A percentile compares a stretch with the other conserved stretches of the same genome.
These are phyloP conservation scores for Angomonas ambiguus DNA, from an alignment of 208 protist genomes.

Conservation along the genomic window DNA sequence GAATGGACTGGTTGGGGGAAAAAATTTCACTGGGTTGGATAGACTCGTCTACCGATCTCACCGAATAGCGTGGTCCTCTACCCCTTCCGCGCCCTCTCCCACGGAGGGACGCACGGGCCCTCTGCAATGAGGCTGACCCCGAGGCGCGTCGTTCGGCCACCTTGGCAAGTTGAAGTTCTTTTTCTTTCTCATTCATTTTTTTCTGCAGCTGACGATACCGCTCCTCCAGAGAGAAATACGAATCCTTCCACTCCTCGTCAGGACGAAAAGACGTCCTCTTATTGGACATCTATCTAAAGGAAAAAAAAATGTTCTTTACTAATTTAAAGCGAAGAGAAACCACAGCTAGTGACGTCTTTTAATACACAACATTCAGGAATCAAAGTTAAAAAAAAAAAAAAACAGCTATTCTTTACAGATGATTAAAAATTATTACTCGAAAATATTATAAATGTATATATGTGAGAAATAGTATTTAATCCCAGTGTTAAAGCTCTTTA, in stretches of 20 bases:
- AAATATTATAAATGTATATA: conserved; percentile 7
- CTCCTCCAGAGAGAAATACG: conserved; percentile 71
- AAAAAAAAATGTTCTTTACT: conserved; percentile 15
- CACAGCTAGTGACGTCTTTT: conserved; percentile 12
- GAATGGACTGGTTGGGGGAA: not conserved
- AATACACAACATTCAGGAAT: not conserved
- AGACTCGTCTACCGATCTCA: not conserved
- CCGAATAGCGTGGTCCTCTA: not conserved
- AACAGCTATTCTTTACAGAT: not conserved
- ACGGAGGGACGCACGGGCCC: conserved; percentile 3
- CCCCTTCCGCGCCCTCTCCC: not conserved
- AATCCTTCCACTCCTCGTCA: conserved; percentile 76
- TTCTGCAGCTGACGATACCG: conserved; percentile 76
- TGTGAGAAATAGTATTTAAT: too few species aligned
- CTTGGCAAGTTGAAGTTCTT: conserved; percentile 73
- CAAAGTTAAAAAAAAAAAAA: not conserved
- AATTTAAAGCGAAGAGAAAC: conserved; percentile 7
- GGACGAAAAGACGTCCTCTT: conserved; percentile 24
- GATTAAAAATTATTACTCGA: not conserved
- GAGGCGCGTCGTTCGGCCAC: conserved; percentile 40
- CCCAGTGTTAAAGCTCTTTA: conserved; percentile 50
- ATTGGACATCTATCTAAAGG: conserved; percentile 1
- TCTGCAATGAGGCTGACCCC: conserved; percentile 18
- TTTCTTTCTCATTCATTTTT: conserved; percentile 55
- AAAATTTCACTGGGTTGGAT: not conserved